phyloP scores from a whole-genome alignment of 2,329 filamentous ascomycete genomes.

The Mariannaea sp. region DNA sequence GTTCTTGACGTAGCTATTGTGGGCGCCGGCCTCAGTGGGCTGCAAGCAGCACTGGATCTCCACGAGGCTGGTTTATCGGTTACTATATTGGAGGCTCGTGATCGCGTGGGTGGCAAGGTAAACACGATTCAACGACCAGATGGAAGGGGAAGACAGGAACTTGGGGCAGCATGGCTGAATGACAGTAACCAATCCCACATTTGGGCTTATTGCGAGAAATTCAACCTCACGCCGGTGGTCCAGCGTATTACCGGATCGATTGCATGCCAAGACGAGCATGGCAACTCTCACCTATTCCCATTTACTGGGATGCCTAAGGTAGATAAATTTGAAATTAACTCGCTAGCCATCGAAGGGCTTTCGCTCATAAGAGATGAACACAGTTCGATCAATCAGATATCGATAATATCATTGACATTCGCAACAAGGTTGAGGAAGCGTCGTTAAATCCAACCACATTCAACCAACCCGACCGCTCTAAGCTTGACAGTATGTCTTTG shows the following conservation, averaged over 20 bases:
- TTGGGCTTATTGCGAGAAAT: conserved; percentile 9
- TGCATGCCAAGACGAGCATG: conserved; percentile 8
- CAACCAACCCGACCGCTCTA: background rate
- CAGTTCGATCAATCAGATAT: background rate
- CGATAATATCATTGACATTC: background rate
- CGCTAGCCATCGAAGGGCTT: background rate
- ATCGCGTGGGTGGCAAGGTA: conserved; percentile 16
- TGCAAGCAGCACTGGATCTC: conserved; percentile 15
- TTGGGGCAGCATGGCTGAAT: conserved; percentile 16
- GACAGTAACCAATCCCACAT: conserved; percentile 16
- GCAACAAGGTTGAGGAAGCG: background rate
- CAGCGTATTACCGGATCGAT: conserved; percentile 4
- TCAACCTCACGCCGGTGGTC: conserved; percentile 7
- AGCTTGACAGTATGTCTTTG: conserved; percentile 5
- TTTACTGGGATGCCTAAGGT: conserved; percentile 8
- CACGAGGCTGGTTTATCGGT: conserved; percentile 9
- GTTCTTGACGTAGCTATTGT: background rate
- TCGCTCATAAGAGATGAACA: background rate
- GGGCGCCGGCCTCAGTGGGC: conserved; percentile 7
- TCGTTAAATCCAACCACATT: background rate
- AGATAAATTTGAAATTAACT: background rate
- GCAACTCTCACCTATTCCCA: conserved; percentile 14
- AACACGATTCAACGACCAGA: background rate
- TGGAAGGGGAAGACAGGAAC: conserved; percentile 3
- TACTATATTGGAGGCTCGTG: conserved; percentile 7